Evolutionary conservation across 306 rosid species (phyloP).

Genomic region (Pterocarpus santalinus): DNA sequence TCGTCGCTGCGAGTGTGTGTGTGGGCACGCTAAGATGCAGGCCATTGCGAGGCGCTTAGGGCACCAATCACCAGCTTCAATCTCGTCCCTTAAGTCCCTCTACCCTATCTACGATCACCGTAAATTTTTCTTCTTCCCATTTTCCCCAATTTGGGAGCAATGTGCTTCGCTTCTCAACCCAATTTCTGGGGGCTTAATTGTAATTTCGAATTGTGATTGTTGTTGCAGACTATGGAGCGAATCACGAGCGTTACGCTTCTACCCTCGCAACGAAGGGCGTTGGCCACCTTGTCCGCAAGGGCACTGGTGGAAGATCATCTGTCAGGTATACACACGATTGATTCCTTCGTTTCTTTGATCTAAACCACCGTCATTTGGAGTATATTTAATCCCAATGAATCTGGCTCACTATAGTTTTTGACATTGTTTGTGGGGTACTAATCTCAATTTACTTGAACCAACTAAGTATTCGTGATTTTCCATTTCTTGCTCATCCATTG

Average conservation of each 20-base stretch:
- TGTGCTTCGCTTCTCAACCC: constrained; percentile 19
- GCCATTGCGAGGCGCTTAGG: constrained; percentile 75
- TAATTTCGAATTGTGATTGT: not conserved
- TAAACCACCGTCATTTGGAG: not conserved
- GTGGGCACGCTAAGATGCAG: constrained; percentile 78
- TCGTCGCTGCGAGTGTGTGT: not conserved
- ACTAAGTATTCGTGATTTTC: not conserved
- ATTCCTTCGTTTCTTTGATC: not conserved
- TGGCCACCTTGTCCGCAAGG: constrained; percentile 94
- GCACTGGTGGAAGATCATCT: constrained; percentile 99
- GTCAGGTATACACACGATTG: constrained; percentile 66
- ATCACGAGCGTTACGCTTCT: constrained; percentile 73
- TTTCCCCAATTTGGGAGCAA: constrained; percentile 4
- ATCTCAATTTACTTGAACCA: not conserved
- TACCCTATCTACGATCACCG: constrained; percentile 75
- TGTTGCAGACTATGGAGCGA: constrained; percentile 70
- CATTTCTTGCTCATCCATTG: not conserved
- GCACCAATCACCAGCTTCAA: constrained; percentile 61
- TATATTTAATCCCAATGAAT: not conserved
- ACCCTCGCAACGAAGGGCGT: constrained; percentile 79
- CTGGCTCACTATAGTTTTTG: not conserved
- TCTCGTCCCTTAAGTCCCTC: constrained; percentile 58
- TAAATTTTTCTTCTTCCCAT: constrained; percentile 26
- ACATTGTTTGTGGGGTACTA: too few species aligned
- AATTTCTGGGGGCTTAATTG: not conserved